Conservation (phyloP, 202 grass and related monocot genomes). For the Schoenoplectus tabernaemontani region DNA sequence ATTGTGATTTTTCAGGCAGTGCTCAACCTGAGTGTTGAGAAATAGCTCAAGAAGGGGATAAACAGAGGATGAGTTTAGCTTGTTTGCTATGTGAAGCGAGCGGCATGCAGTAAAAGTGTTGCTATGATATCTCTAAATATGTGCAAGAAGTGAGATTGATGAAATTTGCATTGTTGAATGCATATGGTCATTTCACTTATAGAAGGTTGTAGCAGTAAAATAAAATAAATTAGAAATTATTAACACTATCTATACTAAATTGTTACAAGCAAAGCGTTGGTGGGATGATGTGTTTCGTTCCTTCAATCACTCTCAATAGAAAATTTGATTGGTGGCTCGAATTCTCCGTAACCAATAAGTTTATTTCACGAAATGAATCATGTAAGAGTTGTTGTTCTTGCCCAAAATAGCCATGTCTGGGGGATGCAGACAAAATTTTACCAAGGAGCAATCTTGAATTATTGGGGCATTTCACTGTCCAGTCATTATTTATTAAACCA, state of each 20-base stretch:
- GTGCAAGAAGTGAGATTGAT: neutral
- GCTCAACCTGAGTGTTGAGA: slow-evolving; percentile 71
- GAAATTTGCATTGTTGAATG: neutral
- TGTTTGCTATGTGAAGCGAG: slow-evolving; percentile 62
- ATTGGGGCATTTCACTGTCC: neutral
- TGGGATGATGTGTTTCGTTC: neutral
- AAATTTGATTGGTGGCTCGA: neutral
- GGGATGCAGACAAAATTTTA: neutral
- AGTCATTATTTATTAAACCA: neutral
- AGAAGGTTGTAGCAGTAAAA: neutral
- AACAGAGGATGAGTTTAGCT: slow-evolving; percentile 44
- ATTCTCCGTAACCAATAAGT: neutral
- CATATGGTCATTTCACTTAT: no score
- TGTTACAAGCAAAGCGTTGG: neutral
- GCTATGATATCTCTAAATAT: slow-evolving; percentile 70
- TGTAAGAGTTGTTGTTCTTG: neutral
- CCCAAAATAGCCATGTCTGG: neutral
- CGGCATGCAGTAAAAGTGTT: slow-evolving; percentile 44
- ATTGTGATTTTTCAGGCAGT: neutral
- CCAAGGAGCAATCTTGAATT: neutral
- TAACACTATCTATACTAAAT: neutral
- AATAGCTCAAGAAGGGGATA: slow-evolving; percentile 79
- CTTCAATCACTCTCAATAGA: neutral
- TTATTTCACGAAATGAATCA: neutral
- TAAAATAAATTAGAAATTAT: neutral